These are phyloP conservation scores for Phaeophleospora eucalypticola DNA, from an alignment of 2,329 filamentous ascomycete genomes.

Conservation along the genomic window DNA sequence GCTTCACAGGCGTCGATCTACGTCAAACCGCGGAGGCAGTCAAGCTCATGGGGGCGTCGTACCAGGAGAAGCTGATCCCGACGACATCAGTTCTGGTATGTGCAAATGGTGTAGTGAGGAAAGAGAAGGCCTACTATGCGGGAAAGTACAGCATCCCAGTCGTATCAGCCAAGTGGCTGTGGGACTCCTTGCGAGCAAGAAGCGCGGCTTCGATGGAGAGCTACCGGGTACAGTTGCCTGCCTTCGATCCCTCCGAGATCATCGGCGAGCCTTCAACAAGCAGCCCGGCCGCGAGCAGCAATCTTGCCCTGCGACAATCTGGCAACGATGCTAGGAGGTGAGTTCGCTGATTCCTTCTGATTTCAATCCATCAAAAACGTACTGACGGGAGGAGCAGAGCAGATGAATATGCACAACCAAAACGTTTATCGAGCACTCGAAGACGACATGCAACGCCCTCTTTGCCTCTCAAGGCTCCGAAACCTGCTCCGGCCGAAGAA, in stretches of 20 bases:
- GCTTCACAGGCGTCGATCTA: slow-evolving; percentile 62
- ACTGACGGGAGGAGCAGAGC: slow-evolving; percentile 12
- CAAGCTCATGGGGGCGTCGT: slow-evolving; percentile 66
- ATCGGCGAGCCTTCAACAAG: slow-evolving; percentile 7
- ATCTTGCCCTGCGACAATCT: slow-evolving; percentile 2
- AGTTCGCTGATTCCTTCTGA: slow-evolving; percentile 1
- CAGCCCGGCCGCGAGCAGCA: slow-evolving; percentile 15
- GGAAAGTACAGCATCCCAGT: slow-evolving; percentile 71
- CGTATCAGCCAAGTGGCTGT: slow-evolving; percentile 80
- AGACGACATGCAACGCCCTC: slow-evolving; percentile 30
- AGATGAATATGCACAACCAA: slow-evolving; percentile 15
- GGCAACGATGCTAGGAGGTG: slow-evolving; percentile 12
- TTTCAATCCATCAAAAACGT: too few relatives aligned
- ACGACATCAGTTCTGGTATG: slow-evolving; percentile 74
- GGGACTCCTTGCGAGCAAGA: slow-evolving; percentile 64
- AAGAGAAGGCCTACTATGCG: slow-evolving; percentile 75
- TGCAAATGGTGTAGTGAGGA: slow-evolving; percentile 47
- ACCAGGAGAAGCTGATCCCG: slow-evolving; percentile 70
- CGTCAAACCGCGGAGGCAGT: slow-evolving; percentile 78
- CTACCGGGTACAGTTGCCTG: slow-evolving; percentile 22
- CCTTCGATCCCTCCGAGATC: slow-evolving; percentile 17
- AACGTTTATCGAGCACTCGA: slow-evolving; percentile 31
- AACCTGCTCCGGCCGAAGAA: slow-evolving; percentile 1
- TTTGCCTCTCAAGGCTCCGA: slow-evolving; percentile 22
- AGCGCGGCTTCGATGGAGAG: slow-evolving; percentile 47